Evolutionary conservation across 2,329 filamentous ascomycete genomes (phyloP).

Genomic region (Cercospora nicotianae): DNA sequence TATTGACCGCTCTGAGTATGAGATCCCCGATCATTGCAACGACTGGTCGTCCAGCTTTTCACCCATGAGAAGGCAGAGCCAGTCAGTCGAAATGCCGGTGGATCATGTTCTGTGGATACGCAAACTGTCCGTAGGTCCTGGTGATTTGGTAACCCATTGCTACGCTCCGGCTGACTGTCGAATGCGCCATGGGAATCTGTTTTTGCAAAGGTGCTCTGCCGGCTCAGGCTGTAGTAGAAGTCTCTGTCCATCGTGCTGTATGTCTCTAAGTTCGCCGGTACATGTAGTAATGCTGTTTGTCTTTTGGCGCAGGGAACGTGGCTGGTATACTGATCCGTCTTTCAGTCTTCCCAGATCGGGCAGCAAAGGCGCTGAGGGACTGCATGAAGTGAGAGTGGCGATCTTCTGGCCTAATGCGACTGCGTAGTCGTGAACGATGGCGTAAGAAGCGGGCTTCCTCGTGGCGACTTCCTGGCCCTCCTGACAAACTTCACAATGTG

Average conservation of each 20-base stretch:
- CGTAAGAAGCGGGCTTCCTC: not conserved
- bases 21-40: not conserved
- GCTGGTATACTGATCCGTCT: not conserved
- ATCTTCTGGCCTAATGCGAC: not conserved
- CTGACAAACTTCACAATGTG: slow-evolving; percentile 23
- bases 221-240: not conserved
- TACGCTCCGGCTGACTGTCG: not conserved
- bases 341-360: not conserved
- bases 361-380: not conserved
- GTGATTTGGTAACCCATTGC: too few species aligned
- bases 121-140: too few species aligned
- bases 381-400: too few species aligned
- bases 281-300: not conserved
- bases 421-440: not conserved
- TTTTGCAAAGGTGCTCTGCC: not conserved
- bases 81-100: too few species aligned
- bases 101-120: too few species aligned
- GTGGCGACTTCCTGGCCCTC: not conserved
- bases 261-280: not conserved
- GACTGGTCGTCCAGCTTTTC: not conserved
- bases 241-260: not conserved
- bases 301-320: too few species aligned
- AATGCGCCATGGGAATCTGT: not conserved
- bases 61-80: not conserved
- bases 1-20: not conserved